Percentiles rank a stretch among this genome's conserved stretches.
Conservation (phyloP, 164 flowering plant genomes). For the Cinnamomum micranthum region DNA sequence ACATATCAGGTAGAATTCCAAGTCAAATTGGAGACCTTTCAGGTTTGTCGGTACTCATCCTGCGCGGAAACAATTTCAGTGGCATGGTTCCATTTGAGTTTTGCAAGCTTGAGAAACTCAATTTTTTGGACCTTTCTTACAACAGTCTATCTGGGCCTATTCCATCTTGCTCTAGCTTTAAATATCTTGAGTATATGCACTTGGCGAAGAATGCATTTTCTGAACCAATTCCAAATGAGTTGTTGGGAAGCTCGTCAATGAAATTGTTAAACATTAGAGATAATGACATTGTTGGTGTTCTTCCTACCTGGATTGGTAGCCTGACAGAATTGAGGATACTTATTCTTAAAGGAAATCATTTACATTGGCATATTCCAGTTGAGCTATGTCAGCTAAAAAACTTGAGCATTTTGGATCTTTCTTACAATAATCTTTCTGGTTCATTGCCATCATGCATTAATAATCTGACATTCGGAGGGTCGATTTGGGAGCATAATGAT, state of each 20-base stretch:
- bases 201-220: constrained; percentile 5
- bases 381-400: constrained; percentile 7
- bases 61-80: background rate
- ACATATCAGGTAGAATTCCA: constrained; percentile 6
- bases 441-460: constrained; percentile 9
- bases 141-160: constrained; percentile 1
- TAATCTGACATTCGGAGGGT: constrained; percentile 4
- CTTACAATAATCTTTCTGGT: constrained; percentile 16
- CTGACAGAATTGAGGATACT: background rate
- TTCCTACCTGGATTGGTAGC: constrained; percentile 8
- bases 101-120: background rate
- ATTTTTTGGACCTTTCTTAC: background rate
- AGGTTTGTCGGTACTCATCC: background rate
- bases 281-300: constrained; percentile 17
- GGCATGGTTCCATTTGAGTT: constrained; percentile 4
- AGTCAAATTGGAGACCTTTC: constrained; percentile 4
- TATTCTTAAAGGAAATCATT: constrained; percentile 6
- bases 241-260: background rate
- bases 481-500: background rate
- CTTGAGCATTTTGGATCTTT: constrained; percentile 14
- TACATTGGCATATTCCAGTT: constrained; percentile 10
- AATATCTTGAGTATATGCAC: constrained; percentile 1
- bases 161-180: constrained; percentile 7
- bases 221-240: constrained; percentile 2
- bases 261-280: constrained; percentile 2